A percentile compares a stretch with the other conserved stretches of the same genome.
phyloP scores from a whole-genome alignment of 108 stramenopile species.

The Cyclostephanos tholiformis region DNA sequence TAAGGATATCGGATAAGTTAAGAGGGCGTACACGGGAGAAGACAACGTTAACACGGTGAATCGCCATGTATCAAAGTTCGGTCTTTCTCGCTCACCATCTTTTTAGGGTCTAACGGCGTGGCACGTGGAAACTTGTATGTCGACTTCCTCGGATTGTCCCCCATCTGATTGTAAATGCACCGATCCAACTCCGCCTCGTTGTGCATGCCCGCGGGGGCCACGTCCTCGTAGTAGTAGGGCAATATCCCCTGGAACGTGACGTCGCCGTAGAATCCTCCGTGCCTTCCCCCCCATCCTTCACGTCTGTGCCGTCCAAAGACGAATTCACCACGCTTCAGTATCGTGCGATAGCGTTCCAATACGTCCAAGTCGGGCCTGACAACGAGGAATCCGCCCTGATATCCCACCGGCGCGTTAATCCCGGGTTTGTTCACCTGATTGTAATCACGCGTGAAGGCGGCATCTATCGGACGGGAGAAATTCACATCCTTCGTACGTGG shows the following conservation, averaged over 20 bases:
- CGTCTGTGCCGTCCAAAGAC: conserved; percentile 11
- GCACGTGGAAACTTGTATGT: conserved; percentile 43
- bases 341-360: conserved; percentile 71
- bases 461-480: conserved; percentile 54
- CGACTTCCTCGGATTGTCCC: conserved; percentile 54
- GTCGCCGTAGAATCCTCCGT: conserved; percentile 79
- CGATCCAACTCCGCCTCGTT: conserved; percentile 58
- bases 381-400: conserved; percentile 92
- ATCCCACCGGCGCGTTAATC: conserved; percentile 62
- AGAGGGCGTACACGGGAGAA: neutral
- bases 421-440: conserved; percentile 51
- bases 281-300: conserved; percentile 72
- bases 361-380: conserved; percentile 64
- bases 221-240: conserved; percentile 70
- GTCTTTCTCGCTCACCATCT: conserved; percentile 18
- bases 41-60: neutral
- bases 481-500: conserved; percentile 31
- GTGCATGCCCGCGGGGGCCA: conserved; percentile 33
- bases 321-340: conserved; percentile 75
- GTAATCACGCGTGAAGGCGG: conserved; percentile 78
- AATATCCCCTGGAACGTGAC: conserved; percentile 75
- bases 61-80: neutral
- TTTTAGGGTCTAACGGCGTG: conserved; percentile 39
- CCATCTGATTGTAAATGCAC: conserved; percentile 71
- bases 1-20: neutral